Evolutionary conservation across 768 basidiomycete species (phyloP).

Genomic region (Tulasnella sp.): DNA sequence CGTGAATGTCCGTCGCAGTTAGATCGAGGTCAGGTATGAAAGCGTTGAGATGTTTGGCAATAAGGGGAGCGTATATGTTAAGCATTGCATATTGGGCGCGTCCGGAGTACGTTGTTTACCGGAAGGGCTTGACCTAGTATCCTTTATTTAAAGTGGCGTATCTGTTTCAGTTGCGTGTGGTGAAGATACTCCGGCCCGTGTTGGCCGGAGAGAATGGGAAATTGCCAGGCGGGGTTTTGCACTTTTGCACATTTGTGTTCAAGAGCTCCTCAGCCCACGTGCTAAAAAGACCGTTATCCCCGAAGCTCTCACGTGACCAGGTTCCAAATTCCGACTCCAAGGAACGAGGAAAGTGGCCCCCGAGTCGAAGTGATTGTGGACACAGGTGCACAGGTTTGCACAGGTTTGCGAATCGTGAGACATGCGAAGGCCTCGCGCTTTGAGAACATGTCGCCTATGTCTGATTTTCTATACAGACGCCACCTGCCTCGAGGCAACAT

Average conservation of each 20-base stretch:
- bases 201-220: background rate
- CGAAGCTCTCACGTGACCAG: too few relatives aligned
- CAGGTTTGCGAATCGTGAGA: too few relatives aligned
- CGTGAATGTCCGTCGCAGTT: background rate
- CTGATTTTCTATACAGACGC: too few relatives aligned
- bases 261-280: background rate
- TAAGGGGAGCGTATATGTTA: background rate
- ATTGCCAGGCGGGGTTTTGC: background rate
- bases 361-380: too few relatives aligned
- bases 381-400: too few relatives aligned
- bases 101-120: background rate
- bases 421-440: too few relatives aligned
- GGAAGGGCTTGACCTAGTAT: background rate
- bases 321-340: too few relatives aligned
- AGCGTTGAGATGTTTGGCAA: slow-evolving; percentile 6
- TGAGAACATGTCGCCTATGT: too few relatives aligned
- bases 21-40: slow-evolving; percentile 15
- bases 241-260: too few relatives aligned
- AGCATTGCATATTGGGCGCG: slow-evolving; percentile 5
- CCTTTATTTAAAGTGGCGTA: background rate
- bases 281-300: background rate
- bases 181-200: background rate
- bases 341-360: too few relatives aligned
- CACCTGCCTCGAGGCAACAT: too few relatives aligned
- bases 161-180: background rate